Conservation (phyloP, 805 yeast genomes). For the Starmerella vaccinii region DNA sequence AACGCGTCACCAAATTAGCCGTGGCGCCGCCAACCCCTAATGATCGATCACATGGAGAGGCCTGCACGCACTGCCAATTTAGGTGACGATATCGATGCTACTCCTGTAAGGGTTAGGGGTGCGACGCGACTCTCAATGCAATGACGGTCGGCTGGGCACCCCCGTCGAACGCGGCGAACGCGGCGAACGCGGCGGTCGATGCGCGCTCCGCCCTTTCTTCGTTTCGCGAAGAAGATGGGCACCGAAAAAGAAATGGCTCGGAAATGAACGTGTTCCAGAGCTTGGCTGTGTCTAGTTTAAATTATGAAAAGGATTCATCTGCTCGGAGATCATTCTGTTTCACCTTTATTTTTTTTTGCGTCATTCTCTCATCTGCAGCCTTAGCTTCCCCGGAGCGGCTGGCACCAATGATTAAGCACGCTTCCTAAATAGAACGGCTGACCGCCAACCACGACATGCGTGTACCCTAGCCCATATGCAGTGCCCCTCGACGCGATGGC, state of each 20-base stretch:
- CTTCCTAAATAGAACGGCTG: conserved; percentile 7
- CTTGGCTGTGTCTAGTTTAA: background rate
- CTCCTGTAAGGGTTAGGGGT: background rate
- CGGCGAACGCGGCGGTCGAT: background rate
- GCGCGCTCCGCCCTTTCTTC: too few relatives aligned
- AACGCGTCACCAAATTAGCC: background rate
- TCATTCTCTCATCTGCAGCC: background rate
- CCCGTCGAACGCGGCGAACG: too few relatives aligned
- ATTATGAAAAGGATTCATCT: background rate
- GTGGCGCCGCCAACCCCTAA: background rate
- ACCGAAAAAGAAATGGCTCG: too few relatives aligned
- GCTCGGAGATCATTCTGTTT: background rate
- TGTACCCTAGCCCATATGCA: background rate
- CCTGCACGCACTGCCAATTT: background rate
- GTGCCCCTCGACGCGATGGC: conserved; percentile 1
- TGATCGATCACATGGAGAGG: background rate
- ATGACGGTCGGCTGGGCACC: background rate
- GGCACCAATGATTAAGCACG: background rate
- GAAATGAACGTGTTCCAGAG: too few relatives aligned
- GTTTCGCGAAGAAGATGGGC: too few relatives aligned
- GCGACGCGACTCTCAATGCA: conserved; percentile 1
- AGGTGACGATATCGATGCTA: background rate
- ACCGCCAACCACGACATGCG: conserved; percentile 11
- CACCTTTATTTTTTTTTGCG: background rate
- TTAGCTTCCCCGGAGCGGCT: background rate